Percentiles rank a stretch among this genome's conserved stretches.
Conservation (phyloP, 176 grass and related monocot genomes). For the Rhynchospora tenuis region DNA sequence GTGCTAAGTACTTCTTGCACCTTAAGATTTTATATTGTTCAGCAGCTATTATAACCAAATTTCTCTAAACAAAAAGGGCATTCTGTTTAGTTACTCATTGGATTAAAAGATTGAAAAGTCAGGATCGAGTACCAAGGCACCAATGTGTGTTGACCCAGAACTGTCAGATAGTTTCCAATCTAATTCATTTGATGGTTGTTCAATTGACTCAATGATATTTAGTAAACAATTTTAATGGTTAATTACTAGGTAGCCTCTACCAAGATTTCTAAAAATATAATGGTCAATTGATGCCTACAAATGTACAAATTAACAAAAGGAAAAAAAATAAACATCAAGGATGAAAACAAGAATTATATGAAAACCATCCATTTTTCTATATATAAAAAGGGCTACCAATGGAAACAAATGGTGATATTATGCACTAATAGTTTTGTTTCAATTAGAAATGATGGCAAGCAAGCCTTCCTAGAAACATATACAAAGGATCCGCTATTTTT, state of each 20-base stretch:
- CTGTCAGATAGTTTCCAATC: neutral
- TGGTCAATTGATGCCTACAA: too few relatives aligned
- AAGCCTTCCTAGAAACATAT: neutral
- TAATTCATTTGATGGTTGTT: neutral
- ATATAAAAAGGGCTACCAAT: neutral
- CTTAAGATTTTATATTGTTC: neutral
- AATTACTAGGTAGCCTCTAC: too few relatives aligned
- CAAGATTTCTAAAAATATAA: too few relatives aligned
- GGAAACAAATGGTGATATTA: neutral
- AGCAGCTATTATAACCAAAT: neutral
- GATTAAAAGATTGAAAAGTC: neutral
- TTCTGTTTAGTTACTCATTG: neutral
- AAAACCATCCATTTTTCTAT: neutral
- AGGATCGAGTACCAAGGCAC: neutral
- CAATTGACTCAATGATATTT: neutral
- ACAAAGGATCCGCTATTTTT: neutral
- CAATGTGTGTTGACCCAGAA: neutral
- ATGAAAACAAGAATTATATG: neutral
- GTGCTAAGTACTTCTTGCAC: neutral
- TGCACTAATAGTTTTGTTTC: neutral
- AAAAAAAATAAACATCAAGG: too few relatives aligned
- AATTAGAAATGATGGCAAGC: neutral
- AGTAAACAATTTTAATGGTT: neutral
- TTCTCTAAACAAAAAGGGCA: neutral
- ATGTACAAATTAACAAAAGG: too few relatives aligned